Percentiles rank a stretch among this genome's conserved stretches.
These are phyloP conservation scores for Eucommia ulmoides DNA, from an alignment of 257 asterid species.

Conservation along the genomic window DNA sequence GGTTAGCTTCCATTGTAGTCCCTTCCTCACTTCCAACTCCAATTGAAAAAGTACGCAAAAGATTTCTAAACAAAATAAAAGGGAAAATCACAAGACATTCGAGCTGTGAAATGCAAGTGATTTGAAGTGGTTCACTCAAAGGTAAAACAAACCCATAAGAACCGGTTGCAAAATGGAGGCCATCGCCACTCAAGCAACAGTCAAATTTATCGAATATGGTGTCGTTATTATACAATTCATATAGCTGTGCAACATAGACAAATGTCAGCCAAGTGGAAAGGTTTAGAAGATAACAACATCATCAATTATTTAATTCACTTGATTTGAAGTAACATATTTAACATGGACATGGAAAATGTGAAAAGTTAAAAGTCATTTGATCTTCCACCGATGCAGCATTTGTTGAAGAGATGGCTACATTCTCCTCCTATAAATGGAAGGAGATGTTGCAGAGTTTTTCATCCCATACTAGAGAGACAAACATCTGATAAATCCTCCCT, in stretches of 20 bases:
- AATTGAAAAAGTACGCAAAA: constrained; percentile 31
- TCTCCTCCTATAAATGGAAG: too few species aligned
- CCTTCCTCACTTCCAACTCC: constrained; percentile 44
- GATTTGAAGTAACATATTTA: too few species aligned
- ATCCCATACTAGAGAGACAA: too few species aligned
- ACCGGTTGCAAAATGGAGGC: constrained; percentile 61
- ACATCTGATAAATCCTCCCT: too few species aligned
- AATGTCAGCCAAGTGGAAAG: too few species aligned
- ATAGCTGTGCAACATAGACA: constrained; percentile 55
- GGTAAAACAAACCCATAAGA: constrained; percentile 44
- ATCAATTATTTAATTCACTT: too few species aligned
- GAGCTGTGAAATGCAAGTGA: constrained; percentile 1
- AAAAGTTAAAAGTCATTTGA: too few species aligned
- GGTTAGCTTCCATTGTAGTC: constrained; percentile 37
- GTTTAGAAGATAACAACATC: too few species aligned
- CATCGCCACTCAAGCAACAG: constrained; percentile 60
- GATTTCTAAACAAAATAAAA: constrained; percentile 26
- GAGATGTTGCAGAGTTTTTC: too few species aligned
- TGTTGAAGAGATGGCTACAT: too few species aligned
- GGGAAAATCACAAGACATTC: neutral
- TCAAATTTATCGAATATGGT: constrained; percentile 70
- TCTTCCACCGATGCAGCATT: too few species aligned
- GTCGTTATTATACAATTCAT: constrained; percentile 57
- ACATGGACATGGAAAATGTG: too few species aligned
- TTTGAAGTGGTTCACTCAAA: constrained; percentile 3